A percentile compares a stretch with the other conserved stretches of the same genome.
Evolutionary conservation across 345 rosid genomes (phyloP).

Genomic region (Melaleuca alternifolia): DNA sequence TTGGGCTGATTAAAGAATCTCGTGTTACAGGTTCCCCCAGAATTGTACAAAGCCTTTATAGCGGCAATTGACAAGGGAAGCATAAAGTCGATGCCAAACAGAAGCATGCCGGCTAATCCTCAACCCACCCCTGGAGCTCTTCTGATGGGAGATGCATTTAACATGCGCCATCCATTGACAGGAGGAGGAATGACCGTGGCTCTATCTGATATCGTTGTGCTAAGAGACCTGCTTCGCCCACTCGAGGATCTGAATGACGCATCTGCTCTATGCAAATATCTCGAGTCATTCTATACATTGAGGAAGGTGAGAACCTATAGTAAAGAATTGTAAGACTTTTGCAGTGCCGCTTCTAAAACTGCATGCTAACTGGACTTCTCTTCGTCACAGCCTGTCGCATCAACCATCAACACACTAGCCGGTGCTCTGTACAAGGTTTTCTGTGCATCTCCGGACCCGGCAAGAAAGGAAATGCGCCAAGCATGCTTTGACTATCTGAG

Average conservation of each 20-base stretch:
- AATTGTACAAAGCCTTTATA: constrained; percentile 20
- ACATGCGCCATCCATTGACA: constrained; percentile 44
- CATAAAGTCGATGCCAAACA: constrained; percentile 32
- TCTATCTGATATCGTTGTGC: constrained; percentile 33
- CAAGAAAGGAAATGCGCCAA: constrained; percentile 19
- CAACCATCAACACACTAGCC: constrained; percentile 21
- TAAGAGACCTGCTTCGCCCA: constrained; percentile 35
- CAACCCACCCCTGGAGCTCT: constrained; percentile 45
- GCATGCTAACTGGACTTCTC: not conserved
- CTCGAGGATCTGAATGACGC: constrained; percentile 26
- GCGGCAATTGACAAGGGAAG: constrained; percentile 32
- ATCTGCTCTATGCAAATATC: constrained; percentile 21
- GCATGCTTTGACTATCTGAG: constrained; percentile 29
- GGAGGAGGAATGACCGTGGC: constrained; percentile 68
- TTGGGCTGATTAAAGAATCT: not conserved
- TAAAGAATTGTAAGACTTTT: not conserved
- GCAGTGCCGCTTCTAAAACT: not conserved
- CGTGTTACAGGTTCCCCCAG: constrained; percentile 28
- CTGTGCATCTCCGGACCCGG: constrained; percentile 19
- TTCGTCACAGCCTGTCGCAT: constrained; percentile 16
- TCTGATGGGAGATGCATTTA: constrained; percentile 40
- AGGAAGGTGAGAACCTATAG: constrained; percentile 22
- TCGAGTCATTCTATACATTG: constrained; percentile 33
- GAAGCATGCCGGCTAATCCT: constrained; percentile 43
- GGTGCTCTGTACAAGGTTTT: constrained; percentile 25